Evolutionary conservation across 2,329 filamentous ascomycete genomes (phyloP), one percentile per base, ranked within the genome.

Genomic region (Pseudocercospora vitis): DNA sequence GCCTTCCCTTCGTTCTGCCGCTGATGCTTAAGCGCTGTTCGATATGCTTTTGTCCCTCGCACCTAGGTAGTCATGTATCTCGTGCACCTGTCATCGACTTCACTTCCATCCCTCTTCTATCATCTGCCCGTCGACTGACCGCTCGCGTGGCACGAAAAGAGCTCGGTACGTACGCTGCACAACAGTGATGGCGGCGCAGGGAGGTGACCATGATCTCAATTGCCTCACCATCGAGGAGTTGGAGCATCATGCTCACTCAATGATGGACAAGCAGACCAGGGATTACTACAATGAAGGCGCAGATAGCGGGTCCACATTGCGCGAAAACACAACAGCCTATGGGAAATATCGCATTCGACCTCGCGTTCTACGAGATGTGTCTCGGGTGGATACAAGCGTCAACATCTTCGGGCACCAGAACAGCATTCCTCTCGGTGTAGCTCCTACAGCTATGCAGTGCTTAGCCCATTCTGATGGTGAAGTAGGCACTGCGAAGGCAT

Each of bases 401-500:
- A 68, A 71, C 0, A 70, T 82, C 7, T 76, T 81, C 12, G 78
- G 77, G 1, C 68, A 64, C 53, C 62, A 54, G 48, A 65, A 77
- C 47, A 63, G 72, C 1, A 71, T 83, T 2, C 81, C 81, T 0
- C 68, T 84, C 2, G 78, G 78, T 8, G 76, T 83, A 32, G 74
- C 76, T 3, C 81, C 80, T 0, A 74, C 79, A 0, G 81, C 78
- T 2, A 77, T 80, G 64, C 79, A 82, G 55, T 70, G 72, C 28
- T 69, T 81, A 8, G 79, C 79, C 1, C 79, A 81, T 57, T 67
- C 71, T 0, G 78, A 81, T 28, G 80, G 79, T 7, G 80, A 82
- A 58, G 50, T 76, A 1, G 80, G 73, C 0, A 79, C 76, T 0
- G 76, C 78, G 0, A 69, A 74, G 1, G 80, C 78, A 1, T 77